Evolutionary conservation across 1,284 basidiomycete species (phyloP).

Genomic region (Irpex rosettiformis): DNA sequence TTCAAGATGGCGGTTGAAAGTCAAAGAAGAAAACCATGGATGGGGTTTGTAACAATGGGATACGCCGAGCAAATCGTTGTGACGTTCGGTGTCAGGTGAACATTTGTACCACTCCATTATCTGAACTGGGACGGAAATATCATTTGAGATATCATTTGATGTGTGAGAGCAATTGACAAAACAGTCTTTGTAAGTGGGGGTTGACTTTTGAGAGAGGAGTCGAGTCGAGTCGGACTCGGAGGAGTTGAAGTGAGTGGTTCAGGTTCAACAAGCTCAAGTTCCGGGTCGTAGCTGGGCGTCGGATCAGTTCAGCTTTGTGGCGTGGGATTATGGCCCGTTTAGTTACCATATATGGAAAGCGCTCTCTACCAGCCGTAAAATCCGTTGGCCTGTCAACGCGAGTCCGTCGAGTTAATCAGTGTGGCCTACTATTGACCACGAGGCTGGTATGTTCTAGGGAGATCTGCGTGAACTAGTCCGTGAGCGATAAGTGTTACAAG

Average conservation of each 20-base stretch:
- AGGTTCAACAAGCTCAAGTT: too few species aligned
- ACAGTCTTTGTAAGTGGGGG: neutral
- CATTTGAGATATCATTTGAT: neutral
- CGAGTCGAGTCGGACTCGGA: too few species aligned
- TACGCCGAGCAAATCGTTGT: neutral
- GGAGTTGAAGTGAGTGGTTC: neutral
- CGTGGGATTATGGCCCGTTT: neutral
- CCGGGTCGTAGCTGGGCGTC: too few species aligned
- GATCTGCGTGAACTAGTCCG: too few species aligned
- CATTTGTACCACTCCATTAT: too few species aligned
- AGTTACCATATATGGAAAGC: neutral
- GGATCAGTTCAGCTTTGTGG: neutral
- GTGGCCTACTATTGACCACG: neutral
- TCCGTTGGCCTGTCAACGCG: conserved; percentile 1
- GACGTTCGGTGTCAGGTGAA: neutral
- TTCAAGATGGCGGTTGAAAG: too few species aligned
- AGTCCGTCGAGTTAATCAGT: neutral
- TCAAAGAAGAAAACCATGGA: too few species aligned
- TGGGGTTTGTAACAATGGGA: neutral
- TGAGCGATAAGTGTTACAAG: too few species aligned
- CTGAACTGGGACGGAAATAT: neutral
- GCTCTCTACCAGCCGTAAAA: neutral
- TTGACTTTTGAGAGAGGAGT: too few species aligned
- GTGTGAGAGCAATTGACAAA: neutral
- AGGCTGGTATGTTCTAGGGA: too few species aligned